A percentile compares a stretch with the other conserved stretches of the same genome.
phyloP scores from a whole-genome alignment of 805 yeast genomes.

The Candida berthetii region DNA sequence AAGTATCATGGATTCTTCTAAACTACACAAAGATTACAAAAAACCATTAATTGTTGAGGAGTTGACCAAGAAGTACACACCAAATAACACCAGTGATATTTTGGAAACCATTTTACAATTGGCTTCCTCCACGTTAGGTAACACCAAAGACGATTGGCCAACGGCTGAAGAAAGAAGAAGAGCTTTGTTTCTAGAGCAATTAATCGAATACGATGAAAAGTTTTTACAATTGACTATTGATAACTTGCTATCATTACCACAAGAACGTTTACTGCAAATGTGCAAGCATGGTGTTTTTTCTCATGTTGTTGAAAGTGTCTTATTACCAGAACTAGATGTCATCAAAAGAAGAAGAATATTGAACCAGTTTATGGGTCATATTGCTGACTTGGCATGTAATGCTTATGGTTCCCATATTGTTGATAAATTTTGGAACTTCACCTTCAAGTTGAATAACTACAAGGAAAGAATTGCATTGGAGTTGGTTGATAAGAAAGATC shows the following conservation, averaged over 20 bases:
- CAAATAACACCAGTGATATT: constrained; percentile 32
- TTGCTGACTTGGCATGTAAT: constrained; percentile 64
- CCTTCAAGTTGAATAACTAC: constrained; percentile 70
- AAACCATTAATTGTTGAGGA: constrained; percentile 52
- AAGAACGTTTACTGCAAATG: constrained; percentile 62
- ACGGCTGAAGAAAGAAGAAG: constrained; percentile 85
- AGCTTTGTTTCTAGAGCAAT: constrained; percentile 64
- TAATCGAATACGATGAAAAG: constrained; percentile 60
- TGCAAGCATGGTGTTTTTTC: constrained; percentile 88
- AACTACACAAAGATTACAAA: constrained; percentile 47
- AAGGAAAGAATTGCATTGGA: constrained; percentile 81
- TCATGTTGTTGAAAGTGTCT: constrained; percentile 71
- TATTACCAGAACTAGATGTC: constrained; percentile 41
- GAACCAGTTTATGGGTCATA: constrained; percentile 53
- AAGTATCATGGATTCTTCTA: constrained; percentile 61
- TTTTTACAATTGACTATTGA: constrained; percentile 55
- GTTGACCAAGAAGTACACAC: constrained; percentile 38
- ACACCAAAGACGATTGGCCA: constrained; percentile 86
- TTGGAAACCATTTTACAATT: constrained; percentile 64
- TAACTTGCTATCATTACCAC: constrained; percentile 52
- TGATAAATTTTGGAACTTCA: constrained; percentile 78
- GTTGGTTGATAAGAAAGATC: constrained; percentile 49
- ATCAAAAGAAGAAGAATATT: constrained; percentile 63
- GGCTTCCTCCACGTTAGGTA: constrained; percentile 69
- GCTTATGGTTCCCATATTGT: constrained; percentile 90